Base-by-base conservation (phyloP, 1,284 basidiomycete species). In the Ustilago hordei region DNA sequence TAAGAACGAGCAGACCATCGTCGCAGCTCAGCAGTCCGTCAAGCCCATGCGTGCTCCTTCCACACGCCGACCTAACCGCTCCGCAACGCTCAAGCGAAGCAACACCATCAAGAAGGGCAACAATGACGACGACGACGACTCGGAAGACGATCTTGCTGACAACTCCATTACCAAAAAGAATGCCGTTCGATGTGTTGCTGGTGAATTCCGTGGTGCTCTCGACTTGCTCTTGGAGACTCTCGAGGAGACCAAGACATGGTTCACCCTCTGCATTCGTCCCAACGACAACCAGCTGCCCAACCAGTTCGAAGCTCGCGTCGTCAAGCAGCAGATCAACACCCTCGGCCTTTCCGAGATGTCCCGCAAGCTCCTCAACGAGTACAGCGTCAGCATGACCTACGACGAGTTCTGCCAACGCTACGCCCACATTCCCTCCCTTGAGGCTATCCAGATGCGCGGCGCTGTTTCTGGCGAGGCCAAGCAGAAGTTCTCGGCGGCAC, bases 241-340 rank as follows among this genome's bases (percentile, higher is more conserved):
- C 23, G 91, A 93, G 64, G 95, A 97, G 78, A 92, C 93, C 13
- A 94, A 97, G 87, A 88, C 91, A 1, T 98, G 95, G 95, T 93
- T 92, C 82, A 90, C 97, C 6, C 93, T 97, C 87, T 97, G 94
- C 84, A 87, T 98, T 75, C 95, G 94, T 80, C 95, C 95, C 11
- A 98, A 98, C 85, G 95, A 98, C 87, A 92, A 93, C 19, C 95
- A 97, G 85, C 88, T 98, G 19, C 93, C 95, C 35, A 94, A 95
- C 84, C 95, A 98, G 86, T 88, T 97, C 64, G 96, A 99, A 87
- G 93, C 93, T 3, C 90, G 94, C 39, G 92, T 92, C 35, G 91
- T 98, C 68, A 97, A 96, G 86, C 93, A 93, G 0, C 96, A 98
- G 87, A 92, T 98, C 60, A 90, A 93, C 67, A 93, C 92, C 62